A percentile compares a stretch with the other conserved stretches of the same genome.
phyloP scores from a whole-genome alignment of 257 asterid species.

The Ilex asprella region DNA sequence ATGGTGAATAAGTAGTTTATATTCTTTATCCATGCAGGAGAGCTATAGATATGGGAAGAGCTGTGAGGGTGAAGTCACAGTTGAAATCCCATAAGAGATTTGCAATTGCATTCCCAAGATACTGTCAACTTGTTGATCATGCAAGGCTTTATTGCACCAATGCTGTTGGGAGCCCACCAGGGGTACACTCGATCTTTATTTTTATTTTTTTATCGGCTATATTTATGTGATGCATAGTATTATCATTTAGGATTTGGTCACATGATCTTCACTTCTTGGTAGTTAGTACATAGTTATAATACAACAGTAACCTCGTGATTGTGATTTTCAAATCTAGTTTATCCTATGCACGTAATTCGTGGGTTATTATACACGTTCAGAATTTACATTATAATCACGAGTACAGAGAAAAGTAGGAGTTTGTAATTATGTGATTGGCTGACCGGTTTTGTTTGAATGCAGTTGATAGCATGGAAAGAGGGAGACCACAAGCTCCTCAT shows the following conservation, averaged over 20 bases:
- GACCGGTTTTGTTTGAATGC: slow-evolving; percentile 6
- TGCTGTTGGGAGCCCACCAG: slow-evolving; percentile 48
- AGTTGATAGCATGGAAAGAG: slow-evolving; percentile 96
- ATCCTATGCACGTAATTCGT: too few species aligned
- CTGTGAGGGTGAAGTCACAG: slow-evolving; percentile 85
- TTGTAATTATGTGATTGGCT: too few species aligned
- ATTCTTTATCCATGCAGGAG: slow-evolving; percentile 40
- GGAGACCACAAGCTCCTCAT: slow-evolving; percentile 60
- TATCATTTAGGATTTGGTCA: too few species aligned
- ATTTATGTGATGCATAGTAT: too few species aligned
- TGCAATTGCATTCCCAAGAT: slow-evolving; percentile 62
- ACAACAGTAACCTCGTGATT: too few species aligned
- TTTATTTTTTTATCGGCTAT: not conserved
- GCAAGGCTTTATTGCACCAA: slow-evolving; percentile 82
- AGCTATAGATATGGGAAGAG: slow-evolving; percentile 79
- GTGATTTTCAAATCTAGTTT: too few species aligned
- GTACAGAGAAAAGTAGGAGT: too few species aligned
- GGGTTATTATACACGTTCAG: too few species aligned
- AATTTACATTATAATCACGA: too few species aligned
- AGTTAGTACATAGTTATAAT: too few species aligned
- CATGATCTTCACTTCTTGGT: too few species aligned
- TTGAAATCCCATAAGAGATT: slow-evolving; percentile 87
- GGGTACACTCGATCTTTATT: slow-evolving; percentile 25
- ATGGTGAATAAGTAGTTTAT: too few species aligned
- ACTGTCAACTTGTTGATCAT: slow-evolving; percentile 70